These are phyloP conservation scores for Dysphania ambrosioides DNA, from an alignment of 148 eudicot genomes.

Conservation along the genomic window DNA sequence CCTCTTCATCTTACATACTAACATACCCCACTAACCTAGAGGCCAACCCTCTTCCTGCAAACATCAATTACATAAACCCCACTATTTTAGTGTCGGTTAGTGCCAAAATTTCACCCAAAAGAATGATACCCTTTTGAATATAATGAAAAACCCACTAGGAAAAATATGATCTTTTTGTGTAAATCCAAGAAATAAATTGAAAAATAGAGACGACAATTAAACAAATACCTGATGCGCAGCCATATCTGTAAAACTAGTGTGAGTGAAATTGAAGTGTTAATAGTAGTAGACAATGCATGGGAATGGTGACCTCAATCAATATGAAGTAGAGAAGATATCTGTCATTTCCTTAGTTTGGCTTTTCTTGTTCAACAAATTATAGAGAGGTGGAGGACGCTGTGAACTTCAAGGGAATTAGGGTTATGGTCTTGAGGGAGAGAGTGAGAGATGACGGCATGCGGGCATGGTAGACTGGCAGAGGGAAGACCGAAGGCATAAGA, in stretches of 20 bases:
- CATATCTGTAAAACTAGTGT: conserved; percentile 27
- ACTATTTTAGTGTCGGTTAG: conserved; percentile 20
- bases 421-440: too few relatives aligned
- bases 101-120: not conserved
- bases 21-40: conserved; percentile 31
- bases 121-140: conserved; percentile 5
- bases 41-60: conserved; percentile 80
- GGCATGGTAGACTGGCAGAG: too few relatives aligned
- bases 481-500: too few relatives aligned
- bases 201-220: not conserved
- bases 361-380: conserved; percentile 1
- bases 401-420: too few relatives aligned
- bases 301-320: conserved; percentile 28
- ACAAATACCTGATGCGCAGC: conserved; percentile 39
- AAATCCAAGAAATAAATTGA: not conserved
- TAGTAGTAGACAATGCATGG: conserved; percentile 22
- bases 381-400: not conserved
- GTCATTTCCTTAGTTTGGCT: conserved; percentile 23
- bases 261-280: conserved; percentile 9
- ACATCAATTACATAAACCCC: conserved; percentile 16
- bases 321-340: conserved; percentile 18
- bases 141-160: conserved; percentile 4
- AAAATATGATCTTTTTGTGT: conserved; percentile 21
- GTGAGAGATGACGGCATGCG: too few relatives aligned
- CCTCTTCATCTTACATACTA: too few relatives aligned